Conservation (phyloP, 345 rosid species). For the Turritis glabra region DNA sequence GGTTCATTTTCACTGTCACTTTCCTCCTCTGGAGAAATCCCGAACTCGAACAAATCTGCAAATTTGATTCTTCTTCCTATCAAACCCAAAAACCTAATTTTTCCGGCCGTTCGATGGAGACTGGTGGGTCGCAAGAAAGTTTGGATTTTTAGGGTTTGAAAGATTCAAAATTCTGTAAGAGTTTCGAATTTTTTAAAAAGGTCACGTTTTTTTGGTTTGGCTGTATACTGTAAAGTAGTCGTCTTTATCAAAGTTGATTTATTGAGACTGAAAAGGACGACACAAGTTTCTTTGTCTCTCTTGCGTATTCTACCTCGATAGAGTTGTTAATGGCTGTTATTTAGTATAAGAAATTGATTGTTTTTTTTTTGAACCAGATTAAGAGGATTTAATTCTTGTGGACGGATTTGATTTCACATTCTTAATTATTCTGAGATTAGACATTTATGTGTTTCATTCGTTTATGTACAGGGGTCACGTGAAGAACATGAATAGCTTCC, state of each 20-base stretch:
- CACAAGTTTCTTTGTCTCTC: conserved; percentile 18
- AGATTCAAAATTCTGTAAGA: neutral
- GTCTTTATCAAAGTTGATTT: conserved; percentile 7
- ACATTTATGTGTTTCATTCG: conserved; percentile 3
- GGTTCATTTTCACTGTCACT: conserved; percentile 18
- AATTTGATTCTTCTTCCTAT: conserved; percentile 21
- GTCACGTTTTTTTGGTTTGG: conserved; percentile 9
- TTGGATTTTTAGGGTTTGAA: conserved; percentile 21
- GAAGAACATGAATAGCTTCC: conserved; percentile 18
- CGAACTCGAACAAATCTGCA: conserved; percentile 24
- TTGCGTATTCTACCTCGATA: neutral
- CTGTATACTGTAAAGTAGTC: neutral
- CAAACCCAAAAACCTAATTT: neutral
- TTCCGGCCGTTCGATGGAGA: conserved; percentile 8
- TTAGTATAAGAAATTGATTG: neutral
- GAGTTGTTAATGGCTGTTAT: conserved; percentile 4
- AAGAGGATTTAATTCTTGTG: conserved; percentile 11
- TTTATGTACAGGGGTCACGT: conserved; percentile 30
- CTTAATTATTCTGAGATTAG: neutral
- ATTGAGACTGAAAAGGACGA: conserved; percentile 12
- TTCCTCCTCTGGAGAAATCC: conserved; percentile 21
- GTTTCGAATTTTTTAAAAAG: neutral
- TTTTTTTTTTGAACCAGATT: neutral
- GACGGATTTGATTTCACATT: conserved; percentile 19
- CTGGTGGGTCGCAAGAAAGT: conserved; percentile 32